Percentiles rank a stretch among this genome's conserved stretches.
Conservation (phyloP, 441 rosid species). For the Corymbia citriodora region DNA sequence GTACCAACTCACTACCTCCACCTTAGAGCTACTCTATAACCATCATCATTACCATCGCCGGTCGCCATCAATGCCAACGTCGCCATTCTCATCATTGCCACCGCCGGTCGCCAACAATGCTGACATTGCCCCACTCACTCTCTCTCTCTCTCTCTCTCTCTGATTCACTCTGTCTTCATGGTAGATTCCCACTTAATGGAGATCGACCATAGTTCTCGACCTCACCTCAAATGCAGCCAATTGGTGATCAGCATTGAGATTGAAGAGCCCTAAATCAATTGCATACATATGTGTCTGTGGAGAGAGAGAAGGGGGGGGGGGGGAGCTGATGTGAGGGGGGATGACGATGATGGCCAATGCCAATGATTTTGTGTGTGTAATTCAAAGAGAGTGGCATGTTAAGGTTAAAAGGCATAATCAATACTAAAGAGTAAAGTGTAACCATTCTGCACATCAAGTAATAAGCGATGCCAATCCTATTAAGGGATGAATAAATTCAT, state of each 20-base stretch:
- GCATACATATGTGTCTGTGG: no score
- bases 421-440: not conserved
- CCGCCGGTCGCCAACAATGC: not conserved
- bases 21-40: not conserved
- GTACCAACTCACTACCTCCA: not conserved
- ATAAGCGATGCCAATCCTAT: not conserved
- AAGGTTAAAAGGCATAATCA: not conserved
- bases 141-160: not conserved
- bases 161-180: not conserved
- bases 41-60: not conserved
- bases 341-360: not conserved
- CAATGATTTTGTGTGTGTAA: no score
- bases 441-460: not conserved
- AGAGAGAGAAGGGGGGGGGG: not conserved
- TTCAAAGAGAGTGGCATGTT: not conserved
- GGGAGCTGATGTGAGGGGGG: fast-evolving
- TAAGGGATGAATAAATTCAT: not conserved
- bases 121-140: not conserved
- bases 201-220: not conserved
- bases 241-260: not conserved
- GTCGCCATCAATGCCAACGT: fast-evolving
- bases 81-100: not conserved
- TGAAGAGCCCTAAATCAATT: not conserved
- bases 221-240: not conserved
- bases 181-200: not conserved